Evolutionary conservation across 495 filamentous ascomycete genomes (phyloP), one percentile per base, ranked within the genome.

Genomic region (Aspergillus nidulans): DNA sequence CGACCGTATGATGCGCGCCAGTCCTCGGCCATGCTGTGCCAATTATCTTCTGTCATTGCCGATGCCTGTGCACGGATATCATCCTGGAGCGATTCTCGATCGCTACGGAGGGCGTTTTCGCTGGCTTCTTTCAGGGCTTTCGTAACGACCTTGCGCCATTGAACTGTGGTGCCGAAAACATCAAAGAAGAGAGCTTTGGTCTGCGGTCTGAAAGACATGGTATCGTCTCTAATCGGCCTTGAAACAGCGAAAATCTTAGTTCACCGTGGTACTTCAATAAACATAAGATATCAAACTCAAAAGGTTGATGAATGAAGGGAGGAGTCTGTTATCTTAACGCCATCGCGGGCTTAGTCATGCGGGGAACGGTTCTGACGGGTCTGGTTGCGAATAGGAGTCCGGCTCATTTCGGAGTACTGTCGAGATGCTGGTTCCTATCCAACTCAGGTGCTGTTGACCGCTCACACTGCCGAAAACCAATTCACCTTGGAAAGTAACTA

Each of bases 91-190:
- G 71, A 69, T 69, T 67, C 64, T 49, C 52, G 54, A 16, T 80
- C 68, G 48, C 77, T 70, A 30, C 68, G 63, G 19, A 81, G 70
- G 18, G 67, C 75, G 5, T 67, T 57, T 48, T 71, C 57, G 24
- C 70, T 60, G 8, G 69, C 66, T 15, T 59, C 49, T 41, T 57
- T 51, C 16, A 92, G 72, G 25, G 78, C 77, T 13, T 72, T 63
- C 20, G 72, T 78, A 20, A 92, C 77, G 26, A 80, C 78, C 26
- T 68, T 72, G 48, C 87, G 81, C 85, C 87, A 89, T 72, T 89
- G 75, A 23, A 92, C 88, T 49, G 85, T 78, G 4, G 89, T 92
- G 57, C 89, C 90, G 71, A 92, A 92, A 61, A 87, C 63, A 48
- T 85, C 82, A 66, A 85, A 85, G 56, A 85, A 72, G n/a, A 85